These are phyloP conservation scores for Zasmidium citrigriseum DNA, from an alignment of 2,329 filamentous ascomycete species.

Conservation along the genomic window DNA sequence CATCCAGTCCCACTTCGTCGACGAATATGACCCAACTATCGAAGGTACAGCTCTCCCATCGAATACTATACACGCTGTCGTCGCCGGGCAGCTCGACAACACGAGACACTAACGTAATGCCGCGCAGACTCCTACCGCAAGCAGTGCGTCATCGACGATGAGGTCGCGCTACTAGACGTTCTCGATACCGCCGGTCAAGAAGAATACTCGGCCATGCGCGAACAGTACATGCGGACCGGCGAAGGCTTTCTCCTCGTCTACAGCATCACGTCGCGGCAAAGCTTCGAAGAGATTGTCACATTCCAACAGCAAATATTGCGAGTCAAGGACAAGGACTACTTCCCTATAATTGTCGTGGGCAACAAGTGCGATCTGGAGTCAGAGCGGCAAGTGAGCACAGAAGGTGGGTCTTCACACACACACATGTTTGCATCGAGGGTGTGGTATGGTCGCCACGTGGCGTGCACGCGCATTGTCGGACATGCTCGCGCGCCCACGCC, in stretches of 20 bases:
- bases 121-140: conserved; percentile 93
- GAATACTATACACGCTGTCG: conserved; percentile 2
- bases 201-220: conserved; percentile 98
- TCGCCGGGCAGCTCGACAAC: neutral
- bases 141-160: conserved; percentile 98
- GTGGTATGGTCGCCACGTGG: conserved; percentile 17
- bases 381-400: conserved; percentile 86
- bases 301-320: conserved; percentile 98
- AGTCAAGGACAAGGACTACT: conserved; percentile 99
- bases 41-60: conserved; percentile 67
- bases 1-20: conserved; percentile 87
- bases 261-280: conserved; percentile 95
- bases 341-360: conserved; percentile 97
- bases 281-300: conserved; percentile 96
- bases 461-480: conserved; percentile 19
- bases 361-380: conserved; percentile 99
- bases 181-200: conserved; percentile 98
- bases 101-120: conserved; percentile 25
- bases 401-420: conserved; percentile 64
- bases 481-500: conserved; percentile 8
- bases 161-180: conserved; percentile 95
- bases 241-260: conserved; percentile 98
- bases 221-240: conserved; percentile 99
- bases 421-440: conserved; percentile 1
- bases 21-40: conserved; percentile 99